Percentiles rank a stretch among this genome's conserved stretches.
Conservation (phyloP, 371 early-diverging fungal genomes). For the Mortierella sp. region DNA sequence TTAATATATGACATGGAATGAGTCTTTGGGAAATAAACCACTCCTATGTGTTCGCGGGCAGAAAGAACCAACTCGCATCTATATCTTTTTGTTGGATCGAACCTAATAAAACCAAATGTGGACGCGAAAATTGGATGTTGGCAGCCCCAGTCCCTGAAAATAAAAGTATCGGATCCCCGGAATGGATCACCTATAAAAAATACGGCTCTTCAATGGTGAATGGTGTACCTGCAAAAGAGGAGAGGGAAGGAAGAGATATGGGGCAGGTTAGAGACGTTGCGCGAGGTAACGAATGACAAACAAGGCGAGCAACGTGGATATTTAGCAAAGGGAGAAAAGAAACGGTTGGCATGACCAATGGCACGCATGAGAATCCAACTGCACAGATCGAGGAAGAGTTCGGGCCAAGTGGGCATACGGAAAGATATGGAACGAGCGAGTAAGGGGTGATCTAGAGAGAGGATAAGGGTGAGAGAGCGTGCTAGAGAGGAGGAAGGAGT, state of each 20-base stretch:
- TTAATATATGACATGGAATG: neutral
- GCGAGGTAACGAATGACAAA: neutral
- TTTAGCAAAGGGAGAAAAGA: neutral
- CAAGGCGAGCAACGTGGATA: neutral
- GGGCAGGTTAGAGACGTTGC: neutral
- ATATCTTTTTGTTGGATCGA: too few species aligned
- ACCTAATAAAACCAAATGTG: neutral
- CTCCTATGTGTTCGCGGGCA: neutral
- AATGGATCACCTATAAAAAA: neutral
- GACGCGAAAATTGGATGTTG: neutral
- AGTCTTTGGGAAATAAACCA: neutral
- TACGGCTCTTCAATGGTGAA: too few species aligned
- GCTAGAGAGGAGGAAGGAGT: neutral
- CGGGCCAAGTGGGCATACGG: constrained; percentile 14
- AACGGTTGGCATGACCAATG: neutral
- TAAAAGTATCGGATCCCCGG: neutral
- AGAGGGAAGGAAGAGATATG: neutral
- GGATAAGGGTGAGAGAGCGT: neutral
- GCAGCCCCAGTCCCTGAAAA: neutral
- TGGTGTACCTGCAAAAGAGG: neutral
- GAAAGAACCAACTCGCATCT: neutral
- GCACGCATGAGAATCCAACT: neutral
- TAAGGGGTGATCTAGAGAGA: neutral
- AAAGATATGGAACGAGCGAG: constrained; percentile 17
- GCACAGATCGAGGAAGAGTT: constrained; percentile 6